Percentiles rank a stretch among this genome's conserved stretches.
Evolutionary conservation across 2,329 filamentous ascomycete species (phyloP).

Genomic region (Ilyonectria robusta): DNA sequence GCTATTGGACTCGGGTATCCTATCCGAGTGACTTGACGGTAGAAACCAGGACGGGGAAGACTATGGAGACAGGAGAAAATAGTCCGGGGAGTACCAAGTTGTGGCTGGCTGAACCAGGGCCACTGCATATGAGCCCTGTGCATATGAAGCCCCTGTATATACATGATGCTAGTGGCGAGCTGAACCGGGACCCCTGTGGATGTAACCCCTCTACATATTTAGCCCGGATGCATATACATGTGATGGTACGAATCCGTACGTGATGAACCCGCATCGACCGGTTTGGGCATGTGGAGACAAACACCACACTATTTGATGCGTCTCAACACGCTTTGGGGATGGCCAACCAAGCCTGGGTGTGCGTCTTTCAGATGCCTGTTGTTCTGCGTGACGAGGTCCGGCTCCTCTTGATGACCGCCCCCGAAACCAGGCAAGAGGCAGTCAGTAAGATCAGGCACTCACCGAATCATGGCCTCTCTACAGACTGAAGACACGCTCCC

Average conservation of each 20-base stretch:
- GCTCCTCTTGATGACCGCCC: not conserved
- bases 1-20: not conserved
- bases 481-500: slow-evolving; percentile 3
- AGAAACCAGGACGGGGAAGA: not conserved
- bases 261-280: not conserved
- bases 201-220: too few species aligned
- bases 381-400: too few species aligned
- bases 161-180: not conserved
- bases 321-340: not conserved
- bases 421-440: not conserved
- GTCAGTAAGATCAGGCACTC: not conserved
- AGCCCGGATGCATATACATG: too few species aligned
- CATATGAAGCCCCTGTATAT: too few species aligned
- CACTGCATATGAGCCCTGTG: too few species aligned
- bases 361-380: not conserved
- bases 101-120: too few species aligned
- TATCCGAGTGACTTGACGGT: not conserved
- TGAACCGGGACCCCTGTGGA: not conserved
- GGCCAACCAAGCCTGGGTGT: not conserved
- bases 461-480: not conserved
- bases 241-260: too few species aligned
- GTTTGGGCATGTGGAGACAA: not conserved
- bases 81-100: too few species aligned
- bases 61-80: too few species aligned
- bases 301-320: not conserved